Conservation (phyloP, 768 basidiomycete genomes). For the Naganishia antarctica region DNA sequence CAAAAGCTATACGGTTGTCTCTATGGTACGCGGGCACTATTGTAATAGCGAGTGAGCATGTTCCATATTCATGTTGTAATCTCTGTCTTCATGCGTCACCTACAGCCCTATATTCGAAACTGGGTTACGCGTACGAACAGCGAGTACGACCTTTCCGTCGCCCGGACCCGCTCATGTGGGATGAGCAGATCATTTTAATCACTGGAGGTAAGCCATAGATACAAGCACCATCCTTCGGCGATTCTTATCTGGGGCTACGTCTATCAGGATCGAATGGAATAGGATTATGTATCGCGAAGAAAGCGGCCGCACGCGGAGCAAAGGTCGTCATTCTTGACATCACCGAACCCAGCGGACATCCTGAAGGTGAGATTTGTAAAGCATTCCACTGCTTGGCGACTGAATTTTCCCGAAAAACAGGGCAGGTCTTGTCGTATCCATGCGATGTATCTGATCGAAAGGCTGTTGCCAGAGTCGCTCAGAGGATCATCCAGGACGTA, state of each 20-base stretch:
- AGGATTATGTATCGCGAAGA: conserved; percentile 80
- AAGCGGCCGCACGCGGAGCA: conserved; percentile 74
- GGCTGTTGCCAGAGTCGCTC: conserved; percentile 70
- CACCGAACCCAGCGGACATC: conserved; percentile 66
- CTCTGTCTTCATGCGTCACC: neutral
- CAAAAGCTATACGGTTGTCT: neutral
- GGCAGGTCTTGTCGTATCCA: conserved; percentile 76
- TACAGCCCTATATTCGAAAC: conserved; percentile 69
- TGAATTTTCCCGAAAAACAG: conserved; percentile 48
- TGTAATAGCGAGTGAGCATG: neutral
- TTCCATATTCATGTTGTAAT: conserved; percentile 33
- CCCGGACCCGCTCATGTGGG: conserved; percentile 69
- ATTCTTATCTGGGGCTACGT: too few relatives aligned
- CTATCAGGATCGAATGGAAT: conserved; percentile 74
- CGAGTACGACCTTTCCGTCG: conserved; percentile 63
- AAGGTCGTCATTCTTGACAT: conserved; percentile 81
- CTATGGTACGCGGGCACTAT: conserved; percentile 3
- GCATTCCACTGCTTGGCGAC: neutral
- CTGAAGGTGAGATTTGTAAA: neutral
- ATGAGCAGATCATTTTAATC: conserved; percentile 78
- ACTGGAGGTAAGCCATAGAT: conserved; percentile 84
- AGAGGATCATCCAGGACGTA: conserved; percentile 73
- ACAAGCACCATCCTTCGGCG: too few relatives aligned
- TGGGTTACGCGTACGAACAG: conserved; percentile 63
- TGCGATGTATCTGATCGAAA: conserved; percentile 89